These are phyloP conservation scores for Eucalyptus pauciflora DNA, from an alignment of 345 rosid species.

Conservation along the genomic window DNA sequence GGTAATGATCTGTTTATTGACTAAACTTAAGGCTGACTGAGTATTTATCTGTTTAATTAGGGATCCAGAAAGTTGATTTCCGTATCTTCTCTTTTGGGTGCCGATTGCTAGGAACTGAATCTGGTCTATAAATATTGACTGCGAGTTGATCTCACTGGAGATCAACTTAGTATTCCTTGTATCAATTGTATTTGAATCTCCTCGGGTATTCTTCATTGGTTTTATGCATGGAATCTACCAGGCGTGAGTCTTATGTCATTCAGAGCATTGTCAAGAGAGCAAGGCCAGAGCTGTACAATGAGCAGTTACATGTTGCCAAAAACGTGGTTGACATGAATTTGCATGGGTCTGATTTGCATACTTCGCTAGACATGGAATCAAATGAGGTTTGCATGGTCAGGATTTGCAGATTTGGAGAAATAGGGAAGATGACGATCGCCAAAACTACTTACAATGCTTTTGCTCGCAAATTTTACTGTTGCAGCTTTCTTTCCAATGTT, in stretches of 20 bases:
- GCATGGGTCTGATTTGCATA: not conserved
- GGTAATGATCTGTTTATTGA: not conserved
- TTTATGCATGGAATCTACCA: not conserved
- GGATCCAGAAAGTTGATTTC: not conserved
- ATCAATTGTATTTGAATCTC: not conserved
- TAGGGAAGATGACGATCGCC: constrained; percentile 9
- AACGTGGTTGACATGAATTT: not conserved
- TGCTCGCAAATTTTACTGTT: constrained; percentile 6
- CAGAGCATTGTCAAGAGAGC: not conserved
- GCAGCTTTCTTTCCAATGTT: constrained; percentile 16
- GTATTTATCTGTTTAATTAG: not conserved
- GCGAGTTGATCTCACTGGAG: not conserved
- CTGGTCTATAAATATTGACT: not conserved
- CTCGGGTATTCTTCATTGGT: not conserved
- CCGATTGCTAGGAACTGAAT: not conserved
- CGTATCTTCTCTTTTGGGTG: not conserved
- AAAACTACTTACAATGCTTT: constrained; percentile 1
- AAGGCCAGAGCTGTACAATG: not conserved
- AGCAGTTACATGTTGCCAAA: not conserved
- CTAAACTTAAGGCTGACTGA: not conserved
- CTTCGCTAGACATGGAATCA: not conserved
- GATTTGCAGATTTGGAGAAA: not conserved
- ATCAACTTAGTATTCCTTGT: not conserved
- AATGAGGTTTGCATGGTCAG: not conserved
- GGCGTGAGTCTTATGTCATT: not conserved